Base-by-base conservation (phyloP, 2,329 filamentous ascomycete genomes). In the Ophiocordyceps camponoti-floridani region DNA sequence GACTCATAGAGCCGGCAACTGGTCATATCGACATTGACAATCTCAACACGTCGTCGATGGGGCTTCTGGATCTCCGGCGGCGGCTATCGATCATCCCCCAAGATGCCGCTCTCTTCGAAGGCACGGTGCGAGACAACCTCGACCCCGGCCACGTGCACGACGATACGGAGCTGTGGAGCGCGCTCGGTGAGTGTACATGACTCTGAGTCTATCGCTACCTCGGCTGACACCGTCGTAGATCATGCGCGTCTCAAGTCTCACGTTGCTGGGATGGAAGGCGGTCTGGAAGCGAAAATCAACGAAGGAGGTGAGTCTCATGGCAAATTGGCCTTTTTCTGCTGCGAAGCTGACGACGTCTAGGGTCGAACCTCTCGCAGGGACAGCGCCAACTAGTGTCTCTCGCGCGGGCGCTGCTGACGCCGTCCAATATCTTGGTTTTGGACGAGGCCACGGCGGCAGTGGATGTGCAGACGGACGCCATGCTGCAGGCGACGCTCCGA, bases 31-130 rank as follows among this genome's bases (percentile, higher is more conserved):
- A 77, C 53, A 94, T 98, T 55, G 91, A 98, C 62, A 73, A 76
- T 41, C 66, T 98, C 45, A 84, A 95, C 63, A 94, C 91, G 12
- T 89, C 85, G 45, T 78, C 77, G 4, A 95, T 98, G 56, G 91
- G 91, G 3, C 67, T 98, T 44, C 65, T 94, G 45, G 91, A 98
- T 61, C 72, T 98, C 45, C 79, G 91, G 45, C 76, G 88, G 45
- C 80, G 91, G 47, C 70, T 98, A 42, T 89, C 91, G 45, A 98
- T 98, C 56, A 98, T 98, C 52, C 91, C 93, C 4, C 91, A 98
- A 60, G 93, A 98, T 63, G 89, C 91, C 28, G 89, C 89, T 50
- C 75, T 98, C 49, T 98, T 98, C 55, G 86, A 94, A 62, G 88
- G 88, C 43, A 88, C 83, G 9, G 76, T 98, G 50, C 78, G 91